Base-by-base conservation (phyloP, 768 basidiomycete species). In the Chlorophyllum brunneum region DNA sequence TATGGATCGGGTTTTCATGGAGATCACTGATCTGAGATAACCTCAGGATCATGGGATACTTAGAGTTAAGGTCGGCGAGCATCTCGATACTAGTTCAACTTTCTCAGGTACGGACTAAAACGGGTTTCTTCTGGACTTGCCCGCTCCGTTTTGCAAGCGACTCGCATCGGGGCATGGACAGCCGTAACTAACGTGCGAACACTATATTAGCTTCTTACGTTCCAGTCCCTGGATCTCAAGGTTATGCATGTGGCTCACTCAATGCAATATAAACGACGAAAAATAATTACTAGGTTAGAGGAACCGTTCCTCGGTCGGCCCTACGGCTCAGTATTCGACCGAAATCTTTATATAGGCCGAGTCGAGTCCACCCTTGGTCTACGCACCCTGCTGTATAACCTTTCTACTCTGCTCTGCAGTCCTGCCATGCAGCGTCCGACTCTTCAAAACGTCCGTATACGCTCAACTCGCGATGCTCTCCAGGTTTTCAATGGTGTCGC, bases 401-500 rank as follows among this genome's bases (percentile, higher is more conserved):
- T 38, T 22, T 36, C 47, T 42, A 41, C 54, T 22, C 41, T 39
- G 51, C 59, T 58, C 58, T 57, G 57, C 60, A 23, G 27, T 16
- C 22, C 10, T 9, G 13, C 20, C 49, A 86, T 88, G 85, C 89
- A 92, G 66, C 77, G 75, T 37, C 89, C 89, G 37, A 89, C 89
- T 48, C 76, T 88, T 46, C 78, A 78, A 48, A 84, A 83, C 64
- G 82, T 89, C 38, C 85, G 87, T 65, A 83, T 91, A 58, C 81
- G 87, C 58, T 86, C 84, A 3, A 87, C 86, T 11, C 75, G 82
- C 57, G 89, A 92, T 65, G 88, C 89, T n/a, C 75, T 86, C 45
- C 83, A 85, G 56, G 84, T 92, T 60, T 91, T 92, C 68, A 74
- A 86, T 63, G 90, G 81, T 43, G 89, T 91, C 45, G 84, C 86